A percentile compares a stretch with the other conserved stretches of the same genome.
phyloP scores from a whole-genome alignment of 139 green algal species.

The Chlamydomonas schloesseri region DNA sequence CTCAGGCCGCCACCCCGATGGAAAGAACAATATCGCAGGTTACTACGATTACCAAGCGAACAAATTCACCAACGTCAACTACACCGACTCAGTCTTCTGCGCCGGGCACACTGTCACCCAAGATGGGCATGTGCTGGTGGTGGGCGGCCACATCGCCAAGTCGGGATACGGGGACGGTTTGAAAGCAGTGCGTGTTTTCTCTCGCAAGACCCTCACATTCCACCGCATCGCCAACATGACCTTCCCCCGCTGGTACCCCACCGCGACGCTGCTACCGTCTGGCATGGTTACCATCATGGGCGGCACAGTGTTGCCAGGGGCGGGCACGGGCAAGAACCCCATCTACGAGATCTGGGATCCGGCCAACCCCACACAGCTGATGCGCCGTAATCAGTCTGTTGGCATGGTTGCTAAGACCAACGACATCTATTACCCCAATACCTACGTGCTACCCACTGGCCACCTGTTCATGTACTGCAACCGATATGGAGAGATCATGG shows the following conservation, averaged over 20 bases:
- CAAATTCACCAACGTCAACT: conserved; percentile 29
- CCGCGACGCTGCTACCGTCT: conserved; percentile 35
- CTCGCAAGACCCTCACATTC: neutral
- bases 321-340: conserved; percentile 31
- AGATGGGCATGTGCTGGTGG: conserved; percentile 33
- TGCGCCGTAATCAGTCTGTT: neutral
- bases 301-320: conserved; percentile 42
- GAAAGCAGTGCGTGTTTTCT: neutral
- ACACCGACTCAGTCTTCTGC: conserved; percentile 53
- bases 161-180: neutral
- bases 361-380: neutral
- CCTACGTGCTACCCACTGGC: conserved; percentile 47
- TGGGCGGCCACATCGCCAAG: conserved; percentile 44
- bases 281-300: conserved; percentile 47
- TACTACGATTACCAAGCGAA: neutral
- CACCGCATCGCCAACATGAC: neutral
- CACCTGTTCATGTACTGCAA: conserved; percentile 45
- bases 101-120: conserved; percentile 40
- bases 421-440: conserved; percentile 54
- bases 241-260: conserved; percentile 39
- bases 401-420: conserved; percentile 29
- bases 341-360: conserved; percentile 38
- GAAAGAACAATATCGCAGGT: conserved; percentile 25
- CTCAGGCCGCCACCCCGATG: conserved; percentile 46
- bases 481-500: conserved; percentile 41